Evolutionary conservation across 306 rosid species (phyloP), one percentile per base, ranked within the genome.

Genomic region (Gillenia trifoliata): DNA sequence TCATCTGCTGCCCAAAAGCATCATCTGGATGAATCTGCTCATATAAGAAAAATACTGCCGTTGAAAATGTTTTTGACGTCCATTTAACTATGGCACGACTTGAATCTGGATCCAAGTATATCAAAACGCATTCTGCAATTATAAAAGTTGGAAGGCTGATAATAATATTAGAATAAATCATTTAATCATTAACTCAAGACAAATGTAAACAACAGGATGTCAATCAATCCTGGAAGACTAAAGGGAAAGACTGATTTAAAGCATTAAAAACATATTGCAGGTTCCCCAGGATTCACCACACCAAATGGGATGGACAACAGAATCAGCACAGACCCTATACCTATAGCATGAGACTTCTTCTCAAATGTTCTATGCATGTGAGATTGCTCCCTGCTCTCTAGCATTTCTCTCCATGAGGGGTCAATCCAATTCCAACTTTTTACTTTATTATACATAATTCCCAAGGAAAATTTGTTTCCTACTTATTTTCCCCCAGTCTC

Each of bases 91-190:
- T 74, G 29, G 79, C 60, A 25, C 78, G 85, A 77, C 87, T 90
- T 70, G 97, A 94, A 84, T 94, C 96, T 75, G 96, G 97, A 83
- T 90, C 96, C 88, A 94, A 62, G 87, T 94, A 94, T 83, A 94
- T 92, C 86, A 94, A 87, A 86, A 94, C 99, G 84, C 97, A 92
- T 81, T 94, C 99, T 92, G 99, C 96, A 85, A 94, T 90, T 90
- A 94, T 87, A 83, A 94, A 92, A 80, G 99, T 92, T n/a, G 99
- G 99, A 96, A 92, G 89, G 80, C 99, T 94, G 97, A 87, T 87
- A 88, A 79, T 72, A 88, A 86, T 72, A 88, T 87, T 85, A 92
- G 96, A 88, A 86, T 64, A 74, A 76, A 84, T 75, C 86, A 79
- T 77, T 55, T 70, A 63, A 75, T 81, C 80, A 67, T 19, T 62